Conservation (phyloP, 306 rosid species). For the Heteromeles arbutifolia region DNA sequence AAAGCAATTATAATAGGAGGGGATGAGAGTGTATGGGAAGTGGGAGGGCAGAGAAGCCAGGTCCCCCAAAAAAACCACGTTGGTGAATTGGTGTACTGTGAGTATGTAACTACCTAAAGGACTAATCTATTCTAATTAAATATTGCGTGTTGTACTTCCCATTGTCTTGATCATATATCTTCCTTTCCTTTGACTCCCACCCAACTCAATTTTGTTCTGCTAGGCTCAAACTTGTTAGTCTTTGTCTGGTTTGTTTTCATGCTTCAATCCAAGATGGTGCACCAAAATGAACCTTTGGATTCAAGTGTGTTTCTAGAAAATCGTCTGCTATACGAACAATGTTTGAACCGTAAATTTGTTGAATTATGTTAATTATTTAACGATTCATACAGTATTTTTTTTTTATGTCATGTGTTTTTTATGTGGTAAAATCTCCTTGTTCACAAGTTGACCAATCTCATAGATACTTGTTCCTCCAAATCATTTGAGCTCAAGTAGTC, state of each 20-base stretch:
- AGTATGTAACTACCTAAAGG: neutral
- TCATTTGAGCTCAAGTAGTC: neutral
- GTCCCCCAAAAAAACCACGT: neutral
- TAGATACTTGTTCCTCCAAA: neutral
- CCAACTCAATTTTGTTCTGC: constrained; percentile 1
- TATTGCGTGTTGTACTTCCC: neutral
- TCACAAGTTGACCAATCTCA: neutral
- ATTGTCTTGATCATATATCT: neutral
- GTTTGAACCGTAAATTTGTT: no score
- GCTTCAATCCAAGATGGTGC: neutral
- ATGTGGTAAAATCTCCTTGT: neutral
- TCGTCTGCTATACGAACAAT: no score
- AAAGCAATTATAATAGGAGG: no score
- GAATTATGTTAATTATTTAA: no score
- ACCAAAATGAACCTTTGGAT: neutral
- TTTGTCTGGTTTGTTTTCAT: neutral
- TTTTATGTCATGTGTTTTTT: no score
- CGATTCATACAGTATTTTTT: no score
- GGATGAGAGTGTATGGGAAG: no score
- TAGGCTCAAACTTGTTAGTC: neutral
- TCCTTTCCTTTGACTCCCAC: neutral
- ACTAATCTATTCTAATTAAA: neutral
- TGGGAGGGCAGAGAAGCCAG: no score
- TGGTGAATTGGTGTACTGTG: neutral
- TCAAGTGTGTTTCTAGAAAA: neutral